Evolutionary conservation across 169 alveolate genomes (phyloP), one percentile per base, ranked within the genome.

Genomic region (Cryptosporidium parvum): DNA sequence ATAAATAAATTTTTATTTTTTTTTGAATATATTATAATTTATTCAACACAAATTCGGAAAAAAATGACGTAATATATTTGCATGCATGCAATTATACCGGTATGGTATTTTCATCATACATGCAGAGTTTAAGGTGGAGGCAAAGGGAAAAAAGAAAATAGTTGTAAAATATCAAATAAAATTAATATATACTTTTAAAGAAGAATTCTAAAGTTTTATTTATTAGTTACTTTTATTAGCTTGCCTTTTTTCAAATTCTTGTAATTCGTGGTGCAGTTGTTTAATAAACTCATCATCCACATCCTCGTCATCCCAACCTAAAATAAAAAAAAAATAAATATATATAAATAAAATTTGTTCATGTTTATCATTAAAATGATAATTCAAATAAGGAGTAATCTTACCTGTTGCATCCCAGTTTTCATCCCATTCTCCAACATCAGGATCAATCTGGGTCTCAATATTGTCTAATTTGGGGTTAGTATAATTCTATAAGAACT

Each of bases 291-390:
- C 89, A 29, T 80, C 89, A 80, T 80, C 89, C 35, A 51, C 75
- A 48, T 80, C 89, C 26, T 80, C 89, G 62, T 80, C 89, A 45
- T 80, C 89, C 89, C 89, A 80, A 5, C 89, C 89, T 80, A 26
- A 29, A 80, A n/a, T 51, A 44, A 45, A 21, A 45, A 23, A 23
- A 26, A 26, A 26, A 26, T 0, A 14, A 10, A 10, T 29, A 45
- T 9, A 42, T 23, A 48, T 6, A 23, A 44, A n/a, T 52, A n/a
- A 58, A 18, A n/a, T n/a, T 48, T 18, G 0, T 10, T 16, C 56
- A 35, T 4, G 8, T 53, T 26, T 9, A 39, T 0, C 8, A 8
- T 42, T 52, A 3, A 8, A n/a, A 9, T 39, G 5, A 7, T 35
- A 70, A 29, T 23, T 44, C n/a, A 21, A 10, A 29, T 14, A 42